Base-by-base conservation (phyloP, 139 green algal species). In the Haematococcus lacustris region DNA sequence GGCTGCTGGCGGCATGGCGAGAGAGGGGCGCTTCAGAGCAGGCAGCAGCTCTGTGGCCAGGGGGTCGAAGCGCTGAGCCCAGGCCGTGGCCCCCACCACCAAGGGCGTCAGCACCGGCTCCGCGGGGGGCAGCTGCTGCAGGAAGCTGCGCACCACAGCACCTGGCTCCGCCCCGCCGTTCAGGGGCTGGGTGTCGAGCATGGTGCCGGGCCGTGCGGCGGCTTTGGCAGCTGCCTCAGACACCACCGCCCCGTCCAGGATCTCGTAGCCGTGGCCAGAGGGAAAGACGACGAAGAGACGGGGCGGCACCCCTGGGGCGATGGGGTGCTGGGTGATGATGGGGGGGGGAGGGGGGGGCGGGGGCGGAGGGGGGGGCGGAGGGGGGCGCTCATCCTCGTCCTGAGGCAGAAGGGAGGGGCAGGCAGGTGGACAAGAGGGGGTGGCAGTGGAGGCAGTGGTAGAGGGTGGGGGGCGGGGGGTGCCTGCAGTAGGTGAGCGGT, bases 211-310 rank as follows among this genome's bases (percentile, higher is more conserved):
- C 30, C 26, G 40, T 25, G 30, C 9, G 3, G 51, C 37, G 3
- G 64, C 64, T 3, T 35, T n/a, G 7, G 67, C 39, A 28, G 28
- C n/a, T 21, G 13, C 63, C 21, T 53, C 57, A 21, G 59, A 43
- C 39, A 83, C 73, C 28, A 74, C 53, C 1, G 62, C 62, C 32
- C 38, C 43, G n/a, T 76, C 72, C 3, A 90, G 64, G 1, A 88
- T 51, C 65, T 90, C 85, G 51, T 74, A 84, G 9, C 82, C 85
- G 3, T 73, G 53, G 25, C 82, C 80, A 32, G 66, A 68, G 28
- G 40, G 59, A 30, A 73, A 78, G 6, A 87, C 38, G 5, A 90
- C 77, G 76, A 90, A 88, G 53, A 90, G 38, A n/a, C 85, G 80
- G 0, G 85, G 85, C 38, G 47, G 61, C 3, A 80, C 43, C 33